Conservation (phyloP, 2,329 filamentous ascomycete species). For the Aspergillus terreus region DNA sequence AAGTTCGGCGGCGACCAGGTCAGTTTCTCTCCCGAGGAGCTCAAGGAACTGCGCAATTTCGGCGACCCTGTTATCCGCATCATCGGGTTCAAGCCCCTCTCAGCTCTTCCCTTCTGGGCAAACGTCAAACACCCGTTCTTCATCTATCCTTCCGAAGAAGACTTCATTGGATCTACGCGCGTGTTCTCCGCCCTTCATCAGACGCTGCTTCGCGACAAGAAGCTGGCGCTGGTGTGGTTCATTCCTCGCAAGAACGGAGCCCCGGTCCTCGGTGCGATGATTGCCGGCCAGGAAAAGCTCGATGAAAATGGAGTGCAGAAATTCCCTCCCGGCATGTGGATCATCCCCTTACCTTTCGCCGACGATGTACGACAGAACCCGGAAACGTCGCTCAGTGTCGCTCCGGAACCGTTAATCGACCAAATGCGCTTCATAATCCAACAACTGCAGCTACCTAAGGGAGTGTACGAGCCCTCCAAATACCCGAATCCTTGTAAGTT, state of each 20-base stretch:
- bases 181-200: slow-evolving; percentile 89
- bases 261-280: slow-evolving; percentile 74
- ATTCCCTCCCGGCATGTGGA: slow-evolving; percentile 80
- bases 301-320: slow-evolving; percentile 66
- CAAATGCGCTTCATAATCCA: slow-evolving; percentile 78
- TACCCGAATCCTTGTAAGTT: slow-evolving; percentile 73
- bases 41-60: slow-evolving; percentile 72
- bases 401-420: slow-evolving; percentile 70
- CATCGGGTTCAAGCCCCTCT: slow-evolving; percentile 86
- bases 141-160: slow-evolving; percentile 89
- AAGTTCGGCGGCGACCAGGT: slow-evolving; percentile 93
- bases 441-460: slow-evolving; percentile 84
- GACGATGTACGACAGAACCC: slow-evolving; percentile 81
- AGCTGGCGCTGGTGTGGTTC: slow-evolving; percentile 86
- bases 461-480: slow-evolving; percentile 74
- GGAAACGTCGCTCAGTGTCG: slow-evolving; percentile 53
- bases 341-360: slow-evolving; percentile 80
- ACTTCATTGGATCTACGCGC: slow-evolving; percentile 83
- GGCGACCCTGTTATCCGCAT: slow-evolving; percentile 80
- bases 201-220: slow-evolving; percentile 74
- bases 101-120: slow-evolving; percentile 74
- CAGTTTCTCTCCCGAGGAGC: slow-evolving; percentile 79
- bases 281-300: slow-evolving; percentile 67
- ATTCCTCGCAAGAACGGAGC: slow-evolving; percentile 76
- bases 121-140: slow-evolving; percentile 83